These are phyloP conservation scores for Cercospora sp. DNA, from an alignment of 2,329 filamentous ascomycete species.

Conservation along the genomic window DNA sequence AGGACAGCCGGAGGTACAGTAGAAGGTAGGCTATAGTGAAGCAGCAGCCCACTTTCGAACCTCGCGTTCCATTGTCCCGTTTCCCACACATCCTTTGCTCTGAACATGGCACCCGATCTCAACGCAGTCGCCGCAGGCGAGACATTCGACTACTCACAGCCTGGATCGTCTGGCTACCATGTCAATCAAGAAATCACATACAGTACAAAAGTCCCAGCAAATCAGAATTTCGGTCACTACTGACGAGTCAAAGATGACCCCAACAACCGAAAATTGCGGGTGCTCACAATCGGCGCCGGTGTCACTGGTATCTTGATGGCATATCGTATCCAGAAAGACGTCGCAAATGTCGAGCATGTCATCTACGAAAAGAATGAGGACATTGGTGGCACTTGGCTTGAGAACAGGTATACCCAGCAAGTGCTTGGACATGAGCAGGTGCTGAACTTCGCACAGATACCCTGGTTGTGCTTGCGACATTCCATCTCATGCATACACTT, in stretches of 20 bases:
- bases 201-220: background rate
- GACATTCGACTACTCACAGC: conserved; percentile 47
- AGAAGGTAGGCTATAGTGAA: conserved; percentile 1
- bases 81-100: background rate
- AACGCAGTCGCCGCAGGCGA: conserved; percentile 41
- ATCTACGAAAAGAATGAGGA: conserved; percentile 52
- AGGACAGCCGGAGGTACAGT: background rate
- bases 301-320: conserved; percentile 51
- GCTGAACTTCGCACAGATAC: conserved; percentile 16
- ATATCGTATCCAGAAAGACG: conserved; percentile 50
- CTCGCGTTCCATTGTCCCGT: background rate
- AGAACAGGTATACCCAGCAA: conserved; percentile 42
- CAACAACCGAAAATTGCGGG: conserved; percentile 46
- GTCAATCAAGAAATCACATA: conserved; percentile 41
- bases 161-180: conserved; percentile 45
- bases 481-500: conserved; percentile 39
- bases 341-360: conserved; percentile 48
- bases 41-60: background rate
- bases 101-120: conserved; percentile 46
- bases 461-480: conserved; percentile 48
- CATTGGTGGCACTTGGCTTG: conserved; percentile 50
- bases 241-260: conserved; percentile 36
- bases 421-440: background rate
- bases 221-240: background rate
- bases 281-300: conserved; percentile 52